phyloP scores from a whole-genome alignment of 108 stramenopile species.

The Cyclostephanos tholiformis region DNA sequence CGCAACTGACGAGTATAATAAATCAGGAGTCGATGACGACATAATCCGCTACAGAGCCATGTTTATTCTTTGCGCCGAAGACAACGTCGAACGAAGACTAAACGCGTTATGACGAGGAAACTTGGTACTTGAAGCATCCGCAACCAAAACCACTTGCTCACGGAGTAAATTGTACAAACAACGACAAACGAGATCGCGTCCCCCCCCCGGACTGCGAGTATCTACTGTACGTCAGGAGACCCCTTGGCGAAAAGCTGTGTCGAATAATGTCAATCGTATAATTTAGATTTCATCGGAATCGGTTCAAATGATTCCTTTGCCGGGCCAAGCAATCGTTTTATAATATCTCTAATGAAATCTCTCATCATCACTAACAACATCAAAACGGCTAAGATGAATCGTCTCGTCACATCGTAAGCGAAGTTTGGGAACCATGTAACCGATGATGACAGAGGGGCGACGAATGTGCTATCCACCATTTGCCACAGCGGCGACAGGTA shows the following conservation, averaged over 20 bases:
- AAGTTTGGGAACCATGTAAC: conserved; percentile 48
- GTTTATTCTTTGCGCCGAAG: no score
- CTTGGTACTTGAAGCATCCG: background rate
- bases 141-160: no score
- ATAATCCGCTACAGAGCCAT: no score
- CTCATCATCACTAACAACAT: conserved; percentile 21
- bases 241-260: no score
- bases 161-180: no score
- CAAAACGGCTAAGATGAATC: conserved; percentile 22
- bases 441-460: conserved; percentile 45
- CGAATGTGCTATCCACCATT: conserved; percentile 37
- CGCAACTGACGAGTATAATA: no score
- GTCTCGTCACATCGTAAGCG: conserved; percentile 40
- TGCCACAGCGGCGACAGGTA: conserved; percentile 45
- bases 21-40: no score
- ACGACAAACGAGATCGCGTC: no score
- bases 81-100: no score
- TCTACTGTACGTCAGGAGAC: no score
- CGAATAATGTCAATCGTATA: no score
- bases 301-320: conserved; percentile 30
- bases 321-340: conserved; percentile 7
- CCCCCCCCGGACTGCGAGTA: no score
- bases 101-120: background rate
- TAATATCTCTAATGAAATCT: conserved; percentile 20
- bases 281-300: conserved; percentile 8